Evolutionary conservation across 345 rosid species (phyloP).

Genomic region (Reutealis trisperma): DNA sequence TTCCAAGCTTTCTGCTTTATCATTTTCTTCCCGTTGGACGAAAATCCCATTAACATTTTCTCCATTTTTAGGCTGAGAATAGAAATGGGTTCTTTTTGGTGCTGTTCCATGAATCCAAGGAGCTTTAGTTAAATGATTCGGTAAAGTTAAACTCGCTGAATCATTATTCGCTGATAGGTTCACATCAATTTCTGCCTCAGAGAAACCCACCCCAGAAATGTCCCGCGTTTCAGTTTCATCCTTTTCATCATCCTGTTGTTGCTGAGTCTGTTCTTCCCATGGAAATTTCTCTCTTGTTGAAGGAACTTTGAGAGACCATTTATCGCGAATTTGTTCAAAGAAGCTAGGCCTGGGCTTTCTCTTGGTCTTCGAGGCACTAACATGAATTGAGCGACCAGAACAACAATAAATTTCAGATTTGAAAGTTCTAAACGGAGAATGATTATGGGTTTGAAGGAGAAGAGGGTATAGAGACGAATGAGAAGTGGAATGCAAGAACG

Average conservation of each 20-base stretch:
- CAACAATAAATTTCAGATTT: conserved; percentile 27
- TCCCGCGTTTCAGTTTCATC: conserved; percentile 21
- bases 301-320: conserved; percentile 60
- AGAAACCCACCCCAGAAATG: conserved; percentile 23
- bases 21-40: conserved; percentile 18
- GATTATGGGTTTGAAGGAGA: conserved; percentile 23
- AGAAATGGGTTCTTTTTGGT: conserved; percentile 22
- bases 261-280: conserved; percentile 57
- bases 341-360: conserved; percentile 74
- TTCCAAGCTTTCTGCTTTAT: conserved; percentile 14
- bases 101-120: conserved; percentile 68
- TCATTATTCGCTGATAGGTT: conserved; percentile 22
- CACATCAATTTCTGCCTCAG: conserved; percentile 31
- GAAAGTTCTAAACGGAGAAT: background rate
- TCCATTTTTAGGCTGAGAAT: conserved; percentile 24
- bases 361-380: conserved; percentile 20
- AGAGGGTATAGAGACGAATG: conserved; percentile 15
- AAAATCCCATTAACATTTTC: conserved; percentile 10
- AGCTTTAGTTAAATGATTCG: conserved; percentile 34
- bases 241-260: conserved; percentile 24
- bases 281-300: conserved; percentile 59
- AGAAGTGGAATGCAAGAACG: conserved; percentile 37
- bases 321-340: conserved; percentile 63
- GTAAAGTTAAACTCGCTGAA: conserved; percentile 33
- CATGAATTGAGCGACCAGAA: conserved; percentile 31